phyloP scores from a whole-genome alignment of 2,329 filamentous ascomycete species.

The Ophiostoma perfectum region DNA sequence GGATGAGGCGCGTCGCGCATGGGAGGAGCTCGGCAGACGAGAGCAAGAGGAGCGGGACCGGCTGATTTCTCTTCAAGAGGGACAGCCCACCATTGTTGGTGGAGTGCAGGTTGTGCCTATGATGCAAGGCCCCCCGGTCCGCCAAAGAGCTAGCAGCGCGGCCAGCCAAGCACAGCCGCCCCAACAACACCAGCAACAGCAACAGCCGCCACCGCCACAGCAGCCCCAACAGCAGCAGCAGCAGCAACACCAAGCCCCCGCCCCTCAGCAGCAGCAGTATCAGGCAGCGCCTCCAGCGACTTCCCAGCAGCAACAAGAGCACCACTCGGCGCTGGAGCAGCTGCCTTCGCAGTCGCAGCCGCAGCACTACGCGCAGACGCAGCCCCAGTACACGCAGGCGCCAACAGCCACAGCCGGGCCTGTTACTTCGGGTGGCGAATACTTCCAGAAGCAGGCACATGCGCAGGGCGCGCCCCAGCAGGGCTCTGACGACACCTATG shows the following conservation, averaged over 20 bases:
- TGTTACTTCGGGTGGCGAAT: background rate
- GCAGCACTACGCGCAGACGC: background rate
- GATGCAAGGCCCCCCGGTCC: slow-evolving; percentile 56
- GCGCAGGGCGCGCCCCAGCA: background rate
- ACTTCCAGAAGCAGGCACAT: slow-evolving; percentile 8
- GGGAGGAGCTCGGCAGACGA: slow-evolving; percentile 90
- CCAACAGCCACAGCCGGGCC: background rate
- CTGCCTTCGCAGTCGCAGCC: slow-evolving; percentile 17
- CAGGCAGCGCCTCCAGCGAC: slow-evolving; percentile 28
- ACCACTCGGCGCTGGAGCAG: slow-evolving; percentile 31
- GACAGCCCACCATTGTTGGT: slow-evolving; percentile 81
- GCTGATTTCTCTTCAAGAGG: slow-evolving; percentile 76
- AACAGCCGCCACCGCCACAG: slow-evolving; percentile 24
- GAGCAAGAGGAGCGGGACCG: slow-evolving; percentile 91
- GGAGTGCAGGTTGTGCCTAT: slow-evolving; percentile 95
- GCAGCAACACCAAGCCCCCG: slow-evolving; percentile 14
- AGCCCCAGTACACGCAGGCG: slow-evolving; percentile 5
- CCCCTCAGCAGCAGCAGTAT: slow-evolving; percentile 25
- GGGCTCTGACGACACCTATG: slow-evolving; percentile 21
- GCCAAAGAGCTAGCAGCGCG: slow-evolving; percentile 33
- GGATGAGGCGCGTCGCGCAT: slow-evolving; percentile 88
- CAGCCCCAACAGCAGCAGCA: slow-evolving; percentile 30
- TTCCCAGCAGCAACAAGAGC: too few species aligned
- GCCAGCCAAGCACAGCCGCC: slow-evolving; percentile 34
- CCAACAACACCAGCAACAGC: slow-evolving; percentile 33